A percentile compares a stretch with the other conserved stretches of the same genome.
These are phyloP conservation scores for Verbena officinalis DNA, from an alignment of 257 asterid genomes.

Conservation along the genomic window DNA sequence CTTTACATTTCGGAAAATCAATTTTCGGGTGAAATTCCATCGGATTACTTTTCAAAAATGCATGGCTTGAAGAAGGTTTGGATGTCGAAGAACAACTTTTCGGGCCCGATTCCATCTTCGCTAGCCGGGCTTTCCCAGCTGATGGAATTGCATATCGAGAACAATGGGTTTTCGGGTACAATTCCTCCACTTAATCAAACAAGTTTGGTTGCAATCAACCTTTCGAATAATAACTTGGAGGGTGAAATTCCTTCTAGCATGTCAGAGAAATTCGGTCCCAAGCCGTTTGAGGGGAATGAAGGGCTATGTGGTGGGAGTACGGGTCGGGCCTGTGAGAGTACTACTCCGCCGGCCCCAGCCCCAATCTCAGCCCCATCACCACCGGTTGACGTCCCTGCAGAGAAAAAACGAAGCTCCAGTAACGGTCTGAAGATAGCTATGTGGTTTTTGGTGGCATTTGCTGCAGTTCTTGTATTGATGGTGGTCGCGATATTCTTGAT, in stretches of 20 bases:
- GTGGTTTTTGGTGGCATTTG: conserved; percentile 31
- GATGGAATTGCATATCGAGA: conserved; percentile 62
- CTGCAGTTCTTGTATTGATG: conserved; percentile 34
- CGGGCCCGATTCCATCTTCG: conserved; percentile 64
- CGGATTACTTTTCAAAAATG: conserved; percentile 55
- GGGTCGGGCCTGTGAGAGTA: neutral
- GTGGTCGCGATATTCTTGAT: conserved; percentile 34
- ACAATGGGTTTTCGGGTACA: conserved; percentile 61
- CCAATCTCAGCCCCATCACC: too few relatives aligned
- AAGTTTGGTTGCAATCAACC: conserved; percentile 38
- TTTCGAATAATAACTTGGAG: conserved; percentile 58
- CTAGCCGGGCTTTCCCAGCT: conserved; percentile 39
- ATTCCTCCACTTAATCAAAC: conserved; percentile 52
- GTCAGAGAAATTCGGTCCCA: conserved; percentile 33
- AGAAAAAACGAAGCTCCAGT: neutral
- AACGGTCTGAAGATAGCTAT: conserved; percentile 1
- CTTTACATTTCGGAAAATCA: conserved; percentile 56
- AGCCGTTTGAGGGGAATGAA: conserved; percentile 53
- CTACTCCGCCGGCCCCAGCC: too few relatives aligned
- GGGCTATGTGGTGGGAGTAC: conserved; percentile 57
- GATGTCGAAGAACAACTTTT: conserved; percentile 60
- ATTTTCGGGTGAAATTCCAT: conserved; percentile 69
- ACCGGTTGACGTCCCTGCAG: too few relatives aligned
- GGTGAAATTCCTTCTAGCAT: conserved; percentile 63
- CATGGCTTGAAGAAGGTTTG: conserved; percentile 68